Conservation (phyloP, 2,329 filamentous ascomycete genomes). For the Colletotrichum sp. region DNA sequence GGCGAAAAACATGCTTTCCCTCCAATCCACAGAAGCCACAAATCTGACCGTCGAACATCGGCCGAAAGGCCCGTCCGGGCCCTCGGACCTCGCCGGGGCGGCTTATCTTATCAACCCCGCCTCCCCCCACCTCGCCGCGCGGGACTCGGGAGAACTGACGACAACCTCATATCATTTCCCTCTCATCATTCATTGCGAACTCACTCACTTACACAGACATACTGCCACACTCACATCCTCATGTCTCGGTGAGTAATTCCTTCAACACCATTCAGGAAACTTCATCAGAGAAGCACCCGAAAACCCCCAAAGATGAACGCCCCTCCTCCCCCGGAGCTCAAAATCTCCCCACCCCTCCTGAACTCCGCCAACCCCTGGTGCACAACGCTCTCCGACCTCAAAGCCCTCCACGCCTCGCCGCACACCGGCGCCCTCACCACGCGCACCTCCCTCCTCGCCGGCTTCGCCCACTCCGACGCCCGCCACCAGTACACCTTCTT, state of each 20-base stretch:
- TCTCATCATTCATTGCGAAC: neutral
- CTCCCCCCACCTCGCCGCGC: neutral
- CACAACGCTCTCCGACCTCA: slow-evolving; percentile 67
- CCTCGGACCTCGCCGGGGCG: neutral
- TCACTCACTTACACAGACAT: neutral
- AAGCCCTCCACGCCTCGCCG: slow-evolving; percentile 62
- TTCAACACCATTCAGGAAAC: neutral
- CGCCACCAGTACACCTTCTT: slow-evolving; percentile 74
- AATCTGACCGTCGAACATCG: neutral
- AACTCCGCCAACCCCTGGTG: slow-evolving; percentile 83
- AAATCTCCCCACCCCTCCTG: slow-evolving; percentile 69
- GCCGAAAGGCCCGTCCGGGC: neutral
- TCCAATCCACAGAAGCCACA: neutral
- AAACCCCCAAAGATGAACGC: neutral
- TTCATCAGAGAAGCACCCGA: neutral
- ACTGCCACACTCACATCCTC: neutral
- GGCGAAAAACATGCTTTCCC: neutral
- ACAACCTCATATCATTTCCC: neutral
- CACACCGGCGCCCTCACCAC: slow-evolving; percentile 78
- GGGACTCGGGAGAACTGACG: neutral
- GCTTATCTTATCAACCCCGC: neutral
- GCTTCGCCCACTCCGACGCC: slow-evolving; percentile 66
- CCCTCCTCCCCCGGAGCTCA: slow-evolving; percentile 34
- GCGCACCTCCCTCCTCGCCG: slow-evolving; percentile 69
- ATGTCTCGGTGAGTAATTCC: neutral